Evolutionary conservation across 495 filamentous ascomycete species (phyloP).

Genomic region (Neurospora hispaniola): DNA sequence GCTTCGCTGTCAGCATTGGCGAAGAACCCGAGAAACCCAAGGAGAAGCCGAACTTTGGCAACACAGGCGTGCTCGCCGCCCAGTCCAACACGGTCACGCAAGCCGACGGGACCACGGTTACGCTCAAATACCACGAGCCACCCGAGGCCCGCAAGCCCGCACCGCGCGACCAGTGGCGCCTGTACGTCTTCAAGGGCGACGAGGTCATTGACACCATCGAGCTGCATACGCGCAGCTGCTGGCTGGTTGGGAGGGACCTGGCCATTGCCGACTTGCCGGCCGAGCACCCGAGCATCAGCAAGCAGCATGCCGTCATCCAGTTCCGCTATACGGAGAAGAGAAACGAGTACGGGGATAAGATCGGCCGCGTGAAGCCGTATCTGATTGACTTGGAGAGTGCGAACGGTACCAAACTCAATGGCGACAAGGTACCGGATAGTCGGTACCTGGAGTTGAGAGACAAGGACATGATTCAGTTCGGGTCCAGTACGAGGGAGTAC

Average conservation of each 20-base stretch:
- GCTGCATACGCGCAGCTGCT: constrained; percentile 67
- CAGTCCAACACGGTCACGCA: constrained; percentile 73
- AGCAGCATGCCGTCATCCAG: constrained; percentile 92
- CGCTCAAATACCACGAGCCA: constrained; percentile 94
- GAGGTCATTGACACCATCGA: constrained; percentile 73
- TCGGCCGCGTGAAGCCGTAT: constrained; percentile 78
- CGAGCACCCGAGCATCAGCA: constrained; percentile 85
- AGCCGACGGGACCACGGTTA: constrained; percentile 55
- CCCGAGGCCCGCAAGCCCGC: constrained; percentile 84
- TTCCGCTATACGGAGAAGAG: constrained; percentile 75
- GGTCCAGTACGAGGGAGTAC: constrained; percentile 77
- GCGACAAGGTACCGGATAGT: constrained; percentile 56
- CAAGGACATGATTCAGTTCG: constrained; percentile 83
- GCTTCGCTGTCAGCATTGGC: constrained; percentile 48
- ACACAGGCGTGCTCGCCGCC: constrained; percentile 72
- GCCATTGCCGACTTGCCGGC: constrained; percentile 72
- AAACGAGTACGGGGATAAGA: constrained; percentile 76
- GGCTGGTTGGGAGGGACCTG: constrained; percentile 76
- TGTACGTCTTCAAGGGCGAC: constrained; percentile 86
- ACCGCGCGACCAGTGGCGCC: constrained; percentile 64
- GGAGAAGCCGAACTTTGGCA: constrained; percentile 78
- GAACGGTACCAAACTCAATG: constrained; percentile 81
- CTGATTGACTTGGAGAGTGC: constrained; percentile 88
- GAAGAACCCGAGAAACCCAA: constrained; percentile 52
- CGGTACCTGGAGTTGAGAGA: constrained; percentile 79